A percentile compares a stretch with the other conserved stretches of the same genome.
These are phyloP conservation scores for Calocybe indica DNA, from an alignment of 768 basidiomycete species.

Conservation along the genomic window DNA sequence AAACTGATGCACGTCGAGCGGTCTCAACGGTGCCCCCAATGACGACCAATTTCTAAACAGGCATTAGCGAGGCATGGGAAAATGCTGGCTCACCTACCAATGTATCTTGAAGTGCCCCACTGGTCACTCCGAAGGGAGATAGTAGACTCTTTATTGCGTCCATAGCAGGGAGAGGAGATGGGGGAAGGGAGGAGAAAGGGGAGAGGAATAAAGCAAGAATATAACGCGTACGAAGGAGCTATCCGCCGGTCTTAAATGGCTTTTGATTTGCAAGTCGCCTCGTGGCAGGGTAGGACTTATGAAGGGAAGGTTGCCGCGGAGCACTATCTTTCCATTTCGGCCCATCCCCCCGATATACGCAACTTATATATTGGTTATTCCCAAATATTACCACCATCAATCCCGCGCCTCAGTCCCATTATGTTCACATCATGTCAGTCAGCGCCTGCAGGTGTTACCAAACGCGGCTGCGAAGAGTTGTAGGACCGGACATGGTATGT, in stretches of 20 bases:
- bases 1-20: slow-evolving; percentile 71
- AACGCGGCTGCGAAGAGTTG: no score
- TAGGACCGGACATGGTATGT: no score
- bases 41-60: slow-evolving; percentile 74
- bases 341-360: slow-evolving; percentile 8
- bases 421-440: no score
- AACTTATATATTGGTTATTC: no score
- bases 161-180: slow-evolving; percentile 38
- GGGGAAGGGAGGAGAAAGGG: slow-evolving; percentile 19
- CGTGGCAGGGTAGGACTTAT: slow-evolving; percentile 33
- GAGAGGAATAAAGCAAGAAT: slow-evolving; percentile 23
- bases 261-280: slow-evolving; percentile 26
- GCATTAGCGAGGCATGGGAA: slow-evolving; percentile 5
- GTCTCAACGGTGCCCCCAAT: slow-evolving; percentile 88
- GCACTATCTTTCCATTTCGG: slow-evolving; percentile 10
- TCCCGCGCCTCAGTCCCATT: no score
- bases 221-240: slow-evolving; percentile 18
- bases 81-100: slow-evolving; percentile 40
- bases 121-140: slow-evolving; percentile 63
- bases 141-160: slow-evolving; percentile 65
- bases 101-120: slow-evolving; percentile 72
- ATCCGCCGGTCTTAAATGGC: slow-evolving; percentile 39
- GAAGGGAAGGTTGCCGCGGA: slow-evolving; percentile 19
- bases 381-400: no score
- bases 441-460: no score